Percentiles rank a stretch among this genome's conserved stretches.
Evolutionary conservation across 2,329 filamentous ascomycete genomes (phyloP).

Genomic region (Calonectria pseudoturangicola): DNA sequence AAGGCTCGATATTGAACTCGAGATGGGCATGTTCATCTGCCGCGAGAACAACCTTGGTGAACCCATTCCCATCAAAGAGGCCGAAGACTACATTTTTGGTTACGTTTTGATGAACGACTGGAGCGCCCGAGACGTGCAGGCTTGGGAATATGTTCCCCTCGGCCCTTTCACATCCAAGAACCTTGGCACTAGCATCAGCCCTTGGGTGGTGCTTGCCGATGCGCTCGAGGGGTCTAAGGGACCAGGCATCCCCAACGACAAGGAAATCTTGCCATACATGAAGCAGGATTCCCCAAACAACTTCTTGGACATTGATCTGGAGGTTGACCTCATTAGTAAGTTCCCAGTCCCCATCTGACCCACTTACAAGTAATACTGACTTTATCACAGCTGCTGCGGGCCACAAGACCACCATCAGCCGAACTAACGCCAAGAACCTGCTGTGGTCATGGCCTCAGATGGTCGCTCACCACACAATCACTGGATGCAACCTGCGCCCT

Average conservation of each 20-base stretch:
- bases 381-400: constrained; percentile 55
- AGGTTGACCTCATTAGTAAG: constrained; percentile 64
- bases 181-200: constrained; percentile 75
- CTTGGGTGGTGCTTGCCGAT: constrained; percentile 78
- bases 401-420: constrained; percentile 57
- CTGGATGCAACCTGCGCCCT: constrained; percentile 83
- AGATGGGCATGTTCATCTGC: constrained; percentile 85
- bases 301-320: constrained; percentile 61
- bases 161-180: constrained; percentile 79
- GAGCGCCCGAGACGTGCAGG: constrained; percentile 78
- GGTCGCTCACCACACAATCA: constrained; percentile 87
- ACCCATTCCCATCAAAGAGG: constrained; percentile 79
- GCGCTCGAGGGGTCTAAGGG: constrained; percentile 65
- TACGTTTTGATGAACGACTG: constrained; percentile 80
- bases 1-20: constrained; percentile 84
- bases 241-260: constrained; percentile 58
- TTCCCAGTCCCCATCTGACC: rapidly evolving
- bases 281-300: constrained; percentile 70
- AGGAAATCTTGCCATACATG: constrained; percentile 65
- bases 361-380: neutral
- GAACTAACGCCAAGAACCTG: constrained; percentile 66
- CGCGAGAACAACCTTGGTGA: constrained; percentile 79
- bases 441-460: constrained; percentile 90
- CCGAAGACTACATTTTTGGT: constrained; percentile 83
- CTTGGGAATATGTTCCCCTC: constrained; percentile 76